A percentile compares a stretch with the other conserved stretches of the same genome.
These are phyloP conservation scores for Neocucurbitaria cava DNA, from an alignment of 2,329 filamentous ascomycete genomes.

Conservation along the genomic window DNA sequence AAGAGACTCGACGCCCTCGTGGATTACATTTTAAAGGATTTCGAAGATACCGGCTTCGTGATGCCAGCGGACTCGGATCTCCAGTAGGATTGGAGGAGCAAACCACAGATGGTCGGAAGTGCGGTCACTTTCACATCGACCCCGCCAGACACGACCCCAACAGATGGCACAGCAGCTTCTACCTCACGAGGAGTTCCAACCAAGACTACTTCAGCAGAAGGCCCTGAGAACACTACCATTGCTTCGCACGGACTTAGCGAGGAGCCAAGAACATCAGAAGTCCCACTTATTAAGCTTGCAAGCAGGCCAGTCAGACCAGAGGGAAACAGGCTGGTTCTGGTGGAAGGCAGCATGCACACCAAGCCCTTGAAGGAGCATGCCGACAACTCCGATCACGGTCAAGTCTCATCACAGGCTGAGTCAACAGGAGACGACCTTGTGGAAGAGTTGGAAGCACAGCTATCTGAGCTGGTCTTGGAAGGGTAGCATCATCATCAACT, in stretches of 20 bases:
- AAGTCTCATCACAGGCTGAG: no score
- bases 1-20: slow-evolving; percentile 57
- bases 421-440: neutral
- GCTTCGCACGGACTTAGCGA: neutral
- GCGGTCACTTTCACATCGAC: neutral
- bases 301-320: no score
- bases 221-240: neutral
- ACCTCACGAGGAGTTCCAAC: neutral
- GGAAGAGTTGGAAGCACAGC: neutral
- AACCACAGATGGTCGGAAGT: neutral
- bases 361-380: no score
- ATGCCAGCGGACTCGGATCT: slow-evolving; percentile 55
- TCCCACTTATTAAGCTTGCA: neutral
- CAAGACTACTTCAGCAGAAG: neutral
- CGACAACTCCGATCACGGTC: no score
- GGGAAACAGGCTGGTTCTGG: no score
- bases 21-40: slow-evolving; percentile 52
- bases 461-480: neutral
- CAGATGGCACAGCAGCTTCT: neutral
- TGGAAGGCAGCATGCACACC: no score
- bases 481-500: neutral
- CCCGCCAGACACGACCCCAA: neutral
- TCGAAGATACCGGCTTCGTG: slow-evolving; percentile 54
- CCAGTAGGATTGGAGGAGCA: slow-evolving; percentile 23
- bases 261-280: neutral